A percentile compares a stretch with the other conserved stretches of the same genome.
These are phyloP conservation scores for Leucogyrophana mollusca DNA, from an alignment of 768 basidiomycete genomes.

Conservation along the genomic window DNA sequence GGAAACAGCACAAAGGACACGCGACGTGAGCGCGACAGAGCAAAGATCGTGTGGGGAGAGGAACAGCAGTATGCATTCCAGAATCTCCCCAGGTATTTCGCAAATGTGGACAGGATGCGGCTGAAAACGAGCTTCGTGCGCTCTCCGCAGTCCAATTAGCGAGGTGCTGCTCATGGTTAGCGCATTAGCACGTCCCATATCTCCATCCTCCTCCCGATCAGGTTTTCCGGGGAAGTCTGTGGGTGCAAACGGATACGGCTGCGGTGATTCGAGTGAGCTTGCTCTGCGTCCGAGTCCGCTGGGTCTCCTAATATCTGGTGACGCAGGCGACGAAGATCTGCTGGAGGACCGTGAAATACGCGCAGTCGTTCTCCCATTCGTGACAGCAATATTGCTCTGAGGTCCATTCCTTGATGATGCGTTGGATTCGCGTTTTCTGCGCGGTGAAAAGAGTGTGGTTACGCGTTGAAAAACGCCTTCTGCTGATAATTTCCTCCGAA, in stretches of 20 bases:
- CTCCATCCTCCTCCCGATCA: not conserved
- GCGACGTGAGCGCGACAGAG: conserved; percentile 22
- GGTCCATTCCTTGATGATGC: conserved; percentile 3
- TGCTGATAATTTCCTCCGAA: conserved; percentile 18
- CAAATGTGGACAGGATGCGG: not conserved
- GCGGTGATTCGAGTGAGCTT: conserved; percentile 19
- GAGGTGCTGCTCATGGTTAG: conserved; percentile 1
- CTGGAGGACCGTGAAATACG: conserved; percentile 22
- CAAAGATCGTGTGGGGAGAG: conserved; percentile 17
- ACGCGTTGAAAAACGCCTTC: conserved; percentile 27
- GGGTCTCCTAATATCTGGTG: conserved; percentile 31
- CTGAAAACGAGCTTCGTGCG: not conserved
- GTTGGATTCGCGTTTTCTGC: conserved; percentile 21
- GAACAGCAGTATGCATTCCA: conserved; percentile 19
- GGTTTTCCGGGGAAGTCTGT: conserved; percentile 5
- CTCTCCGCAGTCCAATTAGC: not conserved
- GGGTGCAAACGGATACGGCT: conserved; percentile 3
- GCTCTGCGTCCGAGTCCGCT: conserved; percentile 30
- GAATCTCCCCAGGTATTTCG: conserved; percentile 17
- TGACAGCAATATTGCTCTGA: not conserved
- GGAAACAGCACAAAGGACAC: conserved; percentile 16
- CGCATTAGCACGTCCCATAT: conserved; percentile 12
- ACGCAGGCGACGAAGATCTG: conserved; percentile 17
- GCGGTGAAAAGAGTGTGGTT: conserved; percentile 22
- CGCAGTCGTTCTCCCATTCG: conserved; percentile 13